Evolutionary conservation across 129 eudicot species (phyloP).

Genomic region (Logfia minima): DNA sequence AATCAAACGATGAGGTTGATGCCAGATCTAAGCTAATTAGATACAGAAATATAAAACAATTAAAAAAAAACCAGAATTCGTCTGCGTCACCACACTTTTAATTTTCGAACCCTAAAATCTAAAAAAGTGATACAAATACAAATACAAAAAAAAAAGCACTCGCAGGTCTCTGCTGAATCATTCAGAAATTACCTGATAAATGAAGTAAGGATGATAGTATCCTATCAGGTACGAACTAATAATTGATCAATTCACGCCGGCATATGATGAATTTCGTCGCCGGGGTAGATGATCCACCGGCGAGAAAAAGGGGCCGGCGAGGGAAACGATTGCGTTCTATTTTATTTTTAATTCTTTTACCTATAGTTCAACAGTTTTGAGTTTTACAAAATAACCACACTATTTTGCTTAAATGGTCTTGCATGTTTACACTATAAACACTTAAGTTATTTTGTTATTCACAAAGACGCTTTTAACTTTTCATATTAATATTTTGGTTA

Average conservation of each 20-base stretch:
- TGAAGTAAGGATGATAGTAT: not conserved
- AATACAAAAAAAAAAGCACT: not conserved
- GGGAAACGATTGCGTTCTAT: not conserved
- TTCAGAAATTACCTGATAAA: conserved; percentile 19
- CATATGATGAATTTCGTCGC: not conserved
- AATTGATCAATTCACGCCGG: not conserved
- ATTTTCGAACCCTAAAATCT: not conserved
- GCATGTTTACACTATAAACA: not conserved
- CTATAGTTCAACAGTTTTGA: not conserved
- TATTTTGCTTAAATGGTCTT: not conserved
- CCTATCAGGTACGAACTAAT: not conserved
- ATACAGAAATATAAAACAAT: not conserved
- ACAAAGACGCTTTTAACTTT: not conserved
- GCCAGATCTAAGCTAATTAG: not conserved
- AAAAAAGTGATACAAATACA: not conserved
- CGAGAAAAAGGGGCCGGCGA: conserved; percentile 1
- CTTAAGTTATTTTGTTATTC: not conserved
- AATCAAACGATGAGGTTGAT: not conserved
- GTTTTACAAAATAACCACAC: conserved; percentile 7
- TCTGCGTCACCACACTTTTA: not conserved
- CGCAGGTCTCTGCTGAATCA: conserved; percentile 11
- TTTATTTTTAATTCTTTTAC: not conserved
- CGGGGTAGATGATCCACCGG: not conserved
- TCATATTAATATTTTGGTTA: not conserved
- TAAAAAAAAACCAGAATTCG: not conserved